Percentiles rank a stretch among this genome's conserved stretches.
Evolutionary conservation across 2,329 filamentous ascomycete genomes (phyloP).

Genomic region (Fusarium sp.): DNA sequence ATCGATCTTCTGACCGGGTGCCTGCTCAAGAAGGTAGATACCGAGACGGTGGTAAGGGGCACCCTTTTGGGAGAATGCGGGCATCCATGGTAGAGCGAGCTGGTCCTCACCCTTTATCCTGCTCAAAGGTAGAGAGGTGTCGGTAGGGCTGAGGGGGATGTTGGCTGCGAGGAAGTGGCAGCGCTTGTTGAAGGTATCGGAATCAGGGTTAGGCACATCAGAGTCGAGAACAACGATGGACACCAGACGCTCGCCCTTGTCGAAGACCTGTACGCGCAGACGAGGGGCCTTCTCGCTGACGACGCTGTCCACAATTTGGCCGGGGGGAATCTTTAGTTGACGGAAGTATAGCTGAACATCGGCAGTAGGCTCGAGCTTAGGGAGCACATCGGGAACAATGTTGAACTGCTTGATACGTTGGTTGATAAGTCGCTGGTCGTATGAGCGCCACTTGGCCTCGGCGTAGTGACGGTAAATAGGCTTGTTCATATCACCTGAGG

Average conservation of each 20-base stretch:
- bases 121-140: conserved; percentile 72
- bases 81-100: conserved; percentile 83
- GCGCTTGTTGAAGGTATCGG: conserved; percentile 80
- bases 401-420: conserved; percentile 90
- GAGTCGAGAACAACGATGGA: conserved; percentile 88
- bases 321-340: conserved; percentile 75
- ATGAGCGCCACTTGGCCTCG: conserved; percentile 86
- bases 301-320: conserved; percentile 80
- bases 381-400: conserved; percentile 88
- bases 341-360: conserved; percentile 88
- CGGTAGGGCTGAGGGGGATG: conserved; percentile 64
- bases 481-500: conserved; percentile 89
- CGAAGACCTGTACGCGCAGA: conserved; percentile 86
- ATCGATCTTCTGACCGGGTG: conserved; percentile 68
- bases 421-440: conserved; percentile 80
- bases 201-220: conserved; percentile 84
- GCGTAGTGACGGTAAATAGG: conserved; percentile 95
- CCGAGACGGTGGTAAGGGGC: conserved; percentile 90
- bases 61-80: conserved; percentile 89
- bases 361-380: conserved; percentile 79
- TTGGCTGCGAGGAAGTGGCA: conserved; percentile 88
- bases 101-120: conserved; percentile 71
- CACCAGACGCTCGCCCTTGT: conserved; percentile 82
- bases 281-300: conserved; percentile 80
- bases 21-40: conserved; percentile 86